Base-by-base conservation (phyloP, 768 basidiomycete species). In the Macrolepiota dolichaula region DNA sequence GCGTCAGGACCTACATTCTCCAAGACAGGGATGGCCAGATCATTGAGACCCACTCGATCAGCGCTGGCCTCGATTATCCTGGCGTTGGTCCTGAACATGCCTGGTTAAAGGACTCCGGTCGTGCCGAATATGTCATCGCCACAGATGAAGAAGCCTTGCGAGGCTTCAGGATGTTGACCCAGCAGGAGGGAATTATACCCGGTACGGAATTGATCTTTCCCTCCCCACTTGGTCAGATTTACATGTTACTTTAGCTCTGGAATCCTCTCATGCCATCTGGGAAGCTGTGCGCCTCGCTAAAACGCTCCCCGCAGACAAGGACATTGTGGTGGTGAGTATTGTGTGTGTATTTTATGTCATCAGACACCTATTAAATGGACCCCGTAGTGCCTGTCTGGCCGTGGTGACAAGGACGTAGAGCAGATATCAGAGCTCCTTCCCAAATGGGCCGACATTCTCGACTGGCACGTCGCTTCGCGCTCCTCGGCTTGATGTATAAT, bases 31-130 rank as follows among this genome's bases (percentile, higher is more conserved):
- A 85, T 12, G 97, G 97, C 44, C 97, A 99, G 76, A 96, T 99
- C 72, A 85, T 91, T 64, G 96, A 98, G 74, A 98, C 96, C 9
- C 95, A 98, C 75, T 97, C 96, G 3, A 89, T 99, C 74, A 96
- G 93, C 66, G 96, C 96, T 52, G 95, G 96, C 19, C 79, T 97
- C 47, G 95, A 98, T 74, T 98, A 98, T 75, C 95, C 95, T 25
- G 95, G 95, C 64, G 96, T 99, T 52, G 97, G 97, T 22, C 97
- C 97, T 9, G 97, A 99, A 74, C 97, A 98, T 70, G 91, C 96
- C 50, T 97, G 92, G 90, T 78, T 99, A 71, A 98, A 98, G 75
- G 95, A 98, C 70, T 90, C 89, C 3, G 91, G 91, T 17, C 81
- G 97, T 62, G 97, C 94, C 0, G 94, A 97, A 70, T 99, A 98